Percentiles rank a stretch among this genome's conserved stretches.
phyloP scores from a whole-genome alignment of 768 basidiomycete genomes.

The Paxillus involutus region DNA sequence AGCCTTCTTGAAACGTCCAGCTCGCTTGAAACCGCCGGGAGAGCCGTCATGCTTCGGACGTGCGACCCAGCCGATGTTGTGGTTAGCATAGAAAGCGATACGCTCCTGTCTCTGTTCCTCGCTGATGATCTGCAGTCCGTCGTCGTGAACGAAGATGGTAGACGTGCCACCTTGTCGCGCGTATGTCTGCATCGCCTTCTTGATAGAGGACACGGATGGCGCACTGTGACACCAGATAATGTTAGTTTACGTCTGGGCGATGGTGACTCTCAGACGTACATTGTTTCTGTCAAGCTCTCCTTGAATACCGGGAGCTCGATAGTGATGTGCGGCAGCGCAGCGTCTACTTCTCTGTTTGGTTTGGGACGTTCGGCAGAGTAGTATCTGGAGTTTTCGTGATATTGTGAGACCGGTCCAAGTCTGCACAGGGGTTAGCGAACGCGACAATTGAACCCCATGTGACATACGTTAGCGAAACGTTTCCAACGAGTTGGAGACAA shows the following conservation, averaged over 20 bases:
- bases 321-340: conserved; percentile 69
- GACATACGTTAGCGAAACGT: conserved; percentile 56
- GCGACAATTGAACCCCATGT: background rate
- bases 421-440: conserved; percentile 32
- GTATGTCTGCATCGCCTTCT: conserved; percentile 62
- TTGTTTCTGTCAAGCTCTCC: conserved; percentile 76
- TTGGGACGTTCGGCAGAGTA: conserved; percentile 70
- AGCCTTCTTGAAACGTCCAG: conserved; percentile 92
- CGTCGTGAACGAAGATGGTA: conserved; percentile 60
- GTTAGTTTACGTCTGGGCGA: background rate
- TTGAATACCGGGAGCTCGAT: conserved; percentile 89
- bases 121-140: conserved; percentile 53
- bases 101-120: conserved; percentile 48
- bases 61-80: conserved; percentile 61
- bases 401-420: conserved; percentile 82
- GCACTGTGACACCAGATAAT: conserved; percentile 38
- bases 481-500: conserved; percentile 64
- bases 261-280: conserved; percentile 45
- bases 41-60: conserved; percentile 46
- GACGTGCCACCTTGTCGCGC: conserved; percentile 65
- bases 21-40: conserved; percentile 31
- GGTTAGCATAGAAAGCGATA: conserved; percentile 52
- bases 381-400: conserved; percentile 80
- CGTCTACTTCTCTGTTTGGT: conserved; percentile 61
- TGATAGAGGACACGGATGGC: conserved; percentile 72